Percentiles rank a stretch among this genome's conserved stretches.
phyloP scores from a whole-genome alignment of 164 flowering plant species.

The Kalanchoe fedtschenkoi region DNA sequence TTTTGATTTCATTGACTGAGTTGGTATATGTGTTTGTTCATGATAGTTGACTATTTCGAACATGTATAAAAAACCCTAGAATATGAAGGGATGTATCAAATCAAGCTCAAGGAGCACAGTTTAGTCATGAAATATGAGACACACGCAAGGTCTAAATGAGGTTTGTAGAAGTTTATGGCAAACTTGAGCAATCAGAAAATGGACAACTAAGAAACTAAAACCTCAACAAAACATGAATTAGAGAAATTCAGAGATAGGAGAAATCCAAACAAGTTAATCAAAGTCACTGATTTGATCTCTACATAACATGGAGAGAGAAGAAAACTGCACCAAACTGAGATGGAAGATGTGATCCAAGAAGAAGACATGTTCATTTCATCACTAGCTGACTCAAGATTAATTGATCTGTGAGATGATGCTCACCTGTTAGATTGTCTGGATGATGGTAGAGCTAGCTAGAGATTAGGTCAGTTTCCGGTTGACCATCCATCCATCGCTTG shows the following conservation, averaged over 20 bases:
- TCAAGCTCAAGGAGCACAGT: no score
- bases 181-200: background rate
- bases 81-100: no score
- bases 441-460: background rate
- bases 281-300: background rate
- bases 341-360: background rate
- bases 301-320: background rate
- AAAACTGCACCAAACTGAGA: background rate
- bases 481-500: constrained; percentile 4
- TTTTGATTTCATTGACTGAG: no score
- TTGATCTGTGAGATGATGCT: background rate
- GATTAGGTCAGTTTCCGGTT: background rate
- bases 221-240: background rate
- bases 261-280: constrained; percentile 5
- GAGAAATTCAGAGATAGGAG: background rate
- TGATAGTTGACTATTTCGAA: no score
- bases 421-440: background rate
- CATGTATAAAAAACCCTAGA: no score
- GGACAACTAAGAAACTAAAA: background rate
- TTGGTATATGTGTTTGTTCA: no score
- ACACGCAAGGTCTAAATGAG: no score
- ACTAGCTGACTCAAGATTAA: no score
- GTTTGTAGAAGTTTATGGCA: background rate
- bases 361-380: background rate
- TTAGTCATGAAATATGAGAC: no score